phyloP scores from a whole-genome alignment of 371 early-diverging fungal genomes.

The Circinella umbellata region DNA sequence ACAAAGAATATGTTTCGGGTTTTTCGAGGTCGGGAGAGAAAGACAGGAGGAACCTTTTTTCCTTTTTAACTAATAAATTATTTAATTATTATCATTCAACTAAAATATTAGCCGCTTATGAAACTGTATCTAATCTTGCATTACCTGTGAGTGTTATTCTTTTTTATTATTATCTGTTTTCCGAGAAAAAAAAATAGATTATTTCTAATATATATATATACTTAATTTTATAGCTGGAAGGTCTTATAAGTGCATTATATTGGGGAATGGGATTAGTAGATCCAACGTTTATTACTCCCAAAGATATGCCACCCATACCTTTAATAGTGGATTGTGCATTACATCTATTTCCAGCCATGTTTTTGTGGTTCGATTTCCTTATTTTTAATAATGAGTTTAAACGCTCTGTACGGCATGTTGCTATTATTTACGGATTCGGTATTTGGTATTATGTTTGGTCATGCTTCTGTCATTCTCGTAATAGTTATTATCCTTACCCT shows the following conservation, averaged over 20 bases:
- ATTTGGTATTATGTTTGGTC: constrained; percentile 43
- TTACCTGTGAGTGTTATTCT: constrained; percentile 33
- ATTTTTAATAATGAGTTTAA: constrained; percentile 42
- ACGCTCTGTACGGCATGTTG: constrained; percentile 37
- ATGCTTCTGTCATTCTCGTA: constrained; percentile 37
- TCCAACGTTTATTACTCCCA: constrained; percentile 36
- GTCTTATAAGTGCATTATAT: constrained; percentile 43
- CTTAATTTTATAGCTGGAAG: constrained; percentile 36
- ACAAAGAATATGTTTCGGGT: neutral
- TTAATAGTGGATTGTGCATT: constrained; percentile 38
- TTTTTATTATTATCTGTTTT: neutral
- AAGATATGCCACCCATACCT: constrained; percentile 40
- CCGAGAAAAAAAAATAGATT: no score
- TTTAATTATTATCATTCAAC: constrained; percentile 18
- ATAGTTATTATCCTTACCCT: constrained; percentile 51
- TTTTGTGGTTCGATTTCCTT: constrained; percentile 50
- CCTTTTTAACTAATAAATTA: neutral
- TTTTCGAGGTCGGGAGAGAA: neutral
- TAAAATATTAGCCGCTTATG: constrained; percentile 24
- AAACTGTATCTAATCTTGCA: constrained; percentile 36
- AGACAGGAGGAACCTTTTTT: neutral
- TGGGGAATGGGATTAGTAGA: constrained; percentile 48
- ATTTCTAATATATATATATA: neutral
- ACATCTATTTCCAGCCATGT: constrained; percentile 47
- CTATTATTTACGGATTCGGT: constrained; percentile 35